Conservation (phyloP, 441 rosid genomes). For the Brassica hybrid region DNA sequence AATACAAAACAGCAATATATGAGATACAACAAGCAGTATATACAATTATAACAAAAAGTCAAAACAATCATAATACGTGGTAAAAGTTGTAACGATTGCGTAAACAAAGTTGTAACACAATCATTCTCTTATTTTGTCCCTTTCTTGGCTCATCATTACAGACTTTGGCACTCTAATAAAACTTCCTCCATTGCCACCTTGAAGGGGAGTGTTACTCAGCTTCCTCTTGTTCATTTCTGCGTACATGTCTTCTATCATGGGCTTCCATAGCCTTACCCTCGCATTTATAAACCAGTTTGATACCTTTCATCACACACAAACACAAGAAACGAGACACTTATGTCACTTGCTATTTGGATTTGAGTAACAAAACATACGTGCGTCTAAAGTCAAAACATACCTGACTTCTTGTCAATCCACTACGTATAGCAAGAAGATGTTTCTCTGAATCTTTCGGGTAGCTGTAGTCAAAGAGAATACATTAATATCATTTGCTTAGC, state of each 20-base stretch:
- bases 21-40: conserved; percentile 20
- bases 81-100: background rate
- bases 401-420: conserved; percentile 93
- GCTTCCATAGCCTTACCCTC: too few species aligned
- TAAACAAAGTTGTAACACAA: conserved; percentile 15
- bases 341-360: background rate
- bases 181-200: too few species aligned
- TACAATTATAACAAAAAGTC: conserved; percentile 30
- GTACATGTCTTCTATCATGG: background rate
- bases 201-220: conserved; percentile 5
- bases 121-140: conserved; percentile 12
- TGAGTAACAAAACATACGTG: background rate
- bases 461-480: too few species aligned
- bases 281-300: too few species aligned
- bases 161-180: conserved; percentile 27
- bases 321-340: background rate
- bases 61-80: conserved; percentile 15
- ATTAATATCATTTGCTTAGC: too few species aligned
- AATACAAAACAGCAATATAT: background rate
- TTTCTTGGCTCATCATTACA: conserved; percentile 37
- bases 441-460: too few species aligned
- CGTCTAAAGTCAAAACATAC: conserved; percentile 41
- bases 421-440: too few species aligned
- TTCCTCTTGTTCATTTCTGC: conserved; percentile 52
- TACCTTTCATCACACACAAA: conserved; percentile 27